Base-by-base conservation (phyloP, 306 rosid genomes). In the Bauhinia variegata region DNA sequence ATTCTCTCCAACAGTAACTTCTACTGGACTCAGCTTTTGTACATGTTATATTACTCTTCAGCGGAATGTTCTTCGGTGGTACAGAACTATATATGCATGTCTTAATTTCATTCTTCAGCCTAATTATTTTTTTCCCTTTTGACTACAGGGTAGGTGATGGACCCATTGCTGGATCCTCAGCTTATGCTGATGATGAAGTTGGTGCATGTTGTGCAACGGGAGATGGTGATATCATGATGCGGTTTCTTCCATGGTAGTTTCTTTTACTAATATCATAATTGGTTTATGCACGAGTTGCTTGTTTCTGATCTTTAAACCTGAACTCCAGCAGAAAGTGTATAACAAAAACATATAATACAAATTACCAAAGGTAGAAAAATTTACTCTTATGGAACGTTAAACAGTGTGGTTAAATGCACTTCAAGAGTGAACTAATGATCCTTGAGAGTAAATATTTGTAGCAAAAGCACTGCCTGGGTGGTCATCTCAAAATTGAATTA, bases 171-270 rank as follows among this genome's bases (percentile, higher is more conserved):
- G 96, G 96, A 65, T 93, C 97, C 77, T 82, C 97, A 33, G 86
- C 97, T 43, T 88, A 93, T 50, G 97, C 86, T 6, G 84, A 82
- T 61, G 74, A 82, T 52, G 92, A 93, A 60, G 86, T 93, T 15
- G 99, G 96, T 41, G 98, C 90, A 23, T 89, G 97, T 67, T 92
- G 98, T 70, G 96, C 97, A 72, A 86, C 96, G 15, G 97, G 97
- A 67, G 97, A 93, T 75, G 97, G 96, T 36, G 95, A 93, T 65
- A 67, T 93, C 73, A 93, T 86, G 95, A 93, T 84, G 97, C 96
- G 96, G 42, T 93, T 93, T 81, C 89, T 93, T 64, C 98, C 98
- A 42, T 86, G 97, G 98, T 93, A 84, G 31, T 50, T 55, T 55
- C 5, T 23, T 10, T 34, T 12, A 55, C 41, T 30, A 5, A 12